phyloP scores from a whole-genome alignment of 306 rosid species.

The Cucurbita argyrosperma region DNA sequence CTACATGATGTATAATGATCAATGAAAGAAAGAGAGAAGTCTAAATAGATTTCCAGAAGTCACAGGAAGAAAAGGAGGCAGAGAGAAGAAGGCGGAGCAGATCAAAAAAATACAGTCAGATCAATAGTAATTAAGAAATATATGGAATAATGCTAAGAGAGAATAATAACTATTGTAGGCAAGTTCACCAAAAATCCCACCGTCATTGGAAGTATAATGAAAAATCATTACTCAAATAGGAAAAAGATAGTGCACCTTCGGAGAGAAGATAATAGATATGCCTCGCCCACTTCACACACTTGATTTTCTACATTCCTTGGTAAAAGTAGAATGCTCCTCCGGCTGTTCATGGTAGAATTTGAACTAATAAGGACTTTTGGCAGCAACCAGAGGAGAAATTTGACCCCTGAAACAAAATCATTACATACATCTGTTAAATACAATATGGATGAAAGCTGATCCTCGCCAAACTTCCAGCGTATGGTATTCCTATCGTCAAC shows the following conservation, averaged over 20 bases:
- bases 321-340: constrained; percentile 43
- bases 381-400: constrained; percentile 80
- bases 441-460: constrained; percentile 62
- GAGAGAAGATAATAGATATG: constrained; percentile 70
- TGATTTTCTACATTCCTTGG: constrained; percentile 70
- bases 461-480: constrained; percentile 87
- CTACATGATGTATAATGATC: not conserved
- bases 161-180: not conserved
- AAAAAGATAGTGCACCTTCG: constrained; percentile 42
- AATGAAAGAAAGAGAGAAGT: not conserved
- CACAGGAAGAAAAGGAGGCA: not conserved
- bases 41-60: not conserved
- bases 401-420: constrained; percentile 67
- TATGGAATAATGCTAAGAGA: not conserved
- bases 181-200: not conserved
- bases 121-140: not conserved
- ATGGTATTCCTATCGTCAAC: constrained; percentile 47
- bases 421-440: constrained; percentile 63
- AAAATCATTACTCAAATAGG: not conserved
- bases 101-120: not conserved
- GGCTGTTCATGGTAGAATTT: constrained; percentile 51
- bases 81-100: not conserved
- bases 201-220: not conserved
- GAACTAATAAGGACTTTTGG: constrained; percentile 60
- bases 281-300: constrained; percentile 79